A percentile compares a stretch with the other conserved stretches of the same genome.
Conservation (phyloP, 1,284 basidiomycete species). For the Singerocomus inundabilis region DNA sequence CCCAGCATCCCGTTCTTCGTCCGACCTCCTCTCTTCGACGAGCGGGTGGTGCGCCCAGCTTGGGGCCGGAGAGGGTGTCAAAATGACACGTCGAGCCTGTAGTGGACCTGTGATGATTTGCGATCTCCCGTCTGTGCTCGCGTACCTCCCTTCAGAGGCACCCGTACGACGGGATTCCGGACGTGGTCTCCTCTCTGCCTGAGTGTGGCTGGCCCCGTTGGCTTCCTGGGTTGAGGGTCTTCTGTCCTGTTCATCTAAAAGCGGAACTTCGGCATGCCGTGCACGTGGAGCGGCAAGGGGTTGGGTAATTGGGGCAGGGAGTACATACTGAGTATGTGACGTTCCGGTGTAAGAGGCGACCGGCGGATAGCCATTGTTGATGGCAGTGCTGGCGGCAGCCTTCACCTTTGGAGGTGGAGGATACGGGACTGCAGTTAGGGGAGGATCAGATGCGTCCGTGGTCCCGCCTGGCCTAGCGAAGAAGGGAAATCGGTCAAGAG, state of each 20-base stretch:
- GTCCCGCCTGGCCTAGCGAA: slow-evolving; percentile 35
- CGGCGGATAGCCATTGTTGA: slow-evolving; percentile 14
- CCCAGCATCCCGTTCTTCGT: slow-evolving; percentile 28
- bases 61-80: slow-evolving; percentile 25
- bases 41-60: slow-evolving; percentile 33
- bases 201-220: slow-evolving; percentile 7
- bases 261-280: slow-evolving; percentile 23
- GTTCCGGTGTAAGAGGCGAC: slow-evolving; percentile 8
- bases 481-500: slow-evolving; percentile 39
- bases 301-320: slow-evolving; percentile 14
- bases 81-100: slow-evolving; percentile 7
- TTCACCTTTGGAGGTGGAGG: slow-evolving; percentile 27
- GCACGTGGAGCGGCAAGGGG: slow-evolving; percentile 20
- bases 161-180: slow-evolving; percentile 12
- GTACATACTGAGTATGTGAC: slow-evolving; percentile 15
- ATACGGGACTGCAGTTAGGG: slow-evolving; percentile 25
- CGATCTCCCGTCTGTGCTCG: slow-evolving; percentile 9
- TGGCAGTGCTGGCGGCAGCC: background rate
- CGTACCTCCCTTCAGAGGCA: slow-evolving; percentile 10
- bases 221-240: slow-evolving; percentile 13
- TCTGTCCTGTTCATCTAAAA: slow-evolving; percentile 20
- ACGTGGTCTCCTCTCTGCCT: slow-evolving; percentile 16
- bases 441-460: slow-evolving; percentile 16
- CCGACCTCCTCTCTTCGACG: slow-evolving; percentile 31
- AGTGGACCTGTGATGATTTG: slow-evolving; percentile 7